Percentiles rank a stretch among this genome's conserved stretches.
These are phyloP conservation scores for Wickerhamomyces sp. DNA, from an alignment of 1,139 yeast species.

Conservation along the genomic window DNA sequence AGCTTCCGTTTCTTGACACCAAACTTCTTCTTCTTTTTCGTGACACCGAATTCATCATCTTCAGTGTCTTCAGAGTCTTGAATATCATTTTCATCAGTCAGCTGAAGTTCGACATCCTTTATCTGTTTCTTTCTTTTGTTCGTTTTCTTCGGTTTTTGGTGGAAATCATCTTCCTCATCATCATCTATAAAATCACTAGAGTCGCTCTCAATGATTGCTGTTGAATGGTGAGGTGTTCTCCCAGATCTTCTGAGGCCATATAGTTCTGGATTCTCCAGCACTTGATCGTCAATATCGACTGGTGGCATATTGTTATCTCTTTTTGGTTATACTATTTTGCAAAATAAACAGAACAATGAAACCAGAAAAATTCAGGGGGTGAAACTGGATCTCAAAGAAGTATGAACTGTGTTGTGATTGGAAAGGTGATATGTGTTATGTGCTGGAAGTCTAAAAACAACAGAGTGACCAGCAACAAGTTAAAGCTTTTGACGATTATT, in stretches of 20 bases:
- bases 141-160: neutral
- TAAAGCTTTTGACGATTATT: no score
- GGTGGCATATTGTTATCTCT: constrained; percentile 12
- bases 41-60: constrained; percentile 30
- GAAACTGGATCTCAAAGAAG: neutral
- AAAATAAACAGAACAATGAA: no score
- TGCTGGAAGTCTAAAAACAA: no score
- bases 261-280: constrained; percentile 68
- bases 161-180: constrained; percentile 26
- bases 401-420: no score
- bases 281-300: constrained; percentile 30
- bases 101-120: constrained; percentile 15
- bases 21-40: constrained; percentile 21
- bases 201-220: constrained; percentile 20
- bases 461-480: no score
- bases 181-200: constrained; percentile 26
- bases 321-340: no score
- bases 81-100: constrained; percentile 18
- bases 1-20: constrained; percentile 18
- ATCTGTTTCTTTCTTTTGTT: constrained; percentile 22
- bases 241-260: constrained; percentile 89
- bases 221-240: constrained; percentile 49
- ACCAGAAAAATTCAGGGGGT: neutral
- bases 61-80: constrained; percentile 25
- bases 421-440: no score